These are phyloP conservation scores for Iberis pinnata DNA, from an alignment of 345 rosid species.

Conservation along the genomic window DNA sequence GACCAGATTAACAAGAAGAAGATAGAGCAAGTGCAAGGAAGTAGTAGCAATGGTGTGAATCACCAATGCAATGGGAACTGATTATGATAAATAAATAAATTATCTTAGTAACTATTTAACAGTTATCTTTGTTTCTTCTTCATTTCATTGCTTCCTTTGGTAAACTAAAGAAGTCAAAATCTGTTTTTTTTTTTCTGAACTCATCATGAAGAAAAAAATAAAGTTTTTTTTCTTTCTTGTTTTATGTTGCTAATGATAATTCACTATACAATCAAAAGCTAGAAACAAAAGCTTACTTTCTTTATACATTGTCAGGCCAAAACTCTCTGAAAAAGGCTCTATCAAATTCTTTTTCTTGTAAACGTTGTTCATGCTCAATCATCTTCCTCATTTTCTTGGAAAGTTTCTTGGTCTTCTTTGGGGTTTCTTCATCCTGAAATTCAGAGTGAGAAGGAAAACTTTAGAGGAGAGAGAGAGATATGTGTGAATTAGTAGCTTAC, in stretches of 20 bases:
- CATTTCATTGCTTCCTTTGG: slow-evolving; percentile 9
- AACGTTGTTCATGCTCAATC: slow-evolving; percentile 51
- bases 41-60: slow-evolving; percentile 28
- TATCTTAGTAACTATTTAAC: slow-evolving; percentile 11
- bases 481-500: background rate
- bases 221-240: too few relatives aligned
- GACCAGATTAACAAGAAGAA: slow-evolving; percentile 29
- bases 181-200: slow-evolving; percentile 19
- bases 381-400: slow-evolving; percentile 69
- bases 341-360: slow-evolving; percentile 70
- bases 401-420: slow-evolving; percentile 44
- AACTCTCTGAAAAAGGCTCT: slow-evolving; percentile 75
- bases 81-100: background rate
- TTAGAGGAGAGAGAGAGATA: background rate
- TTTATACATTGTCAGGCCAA: slow-evolving; percentile 88
- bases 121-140: slow-evolving; percentile 27
- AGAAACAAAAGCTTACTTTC: too few relatives aligned
- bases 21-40: slow-evolving; percentile 26
- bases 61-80: slow-evolving; percentile 34
- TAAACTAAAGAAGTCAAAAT: background rate
- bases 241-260: too few relatives aligned
- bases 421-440: slow-evolving; percentile 43
- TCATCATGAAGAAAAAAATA: too few relatives aligned
- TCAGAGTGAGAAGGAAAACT: background rate
- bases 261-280: too few relatives aligned